Evolutionary conservation across 2,329 filamentous ascomycete genomes (phyloP).

Genomic region (Pseudocercospora pini-densiflorae): DNA sequence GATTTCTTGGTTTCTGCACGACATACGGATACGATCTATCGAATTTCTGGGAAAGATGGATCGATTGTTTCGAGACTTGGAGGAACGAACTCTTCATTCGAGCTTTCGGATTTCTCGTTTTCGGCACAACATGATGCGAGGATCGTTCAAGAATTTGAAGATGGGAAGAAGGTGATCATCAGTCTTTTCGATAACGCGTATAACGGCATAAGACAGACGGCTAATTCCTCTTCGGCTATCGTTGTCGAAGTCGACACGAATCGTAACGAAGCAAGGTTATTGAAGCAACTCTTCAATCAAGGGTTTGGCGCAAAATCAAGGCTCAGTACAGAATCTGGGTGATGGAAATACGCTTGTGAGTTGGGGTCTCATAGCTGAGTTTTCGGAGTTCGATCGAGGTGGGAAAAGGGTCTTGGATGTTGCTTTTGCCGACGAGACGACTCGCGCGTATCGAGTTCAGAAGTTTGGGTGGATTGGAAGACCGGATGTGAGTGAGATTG

Average conservation of each 20-base stretch:
- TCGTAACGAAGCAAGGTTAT: background rate
- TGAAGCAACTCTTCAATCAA: background rate
- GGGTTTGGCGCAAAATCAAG: constrained; percentile 28
- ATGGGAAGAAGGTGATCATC: background rate
- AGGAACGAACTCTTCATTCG: constrained; percentile 18
- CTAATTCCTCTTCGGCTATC: constrained; percentile 8
- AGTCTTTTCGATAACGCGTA: constrained; percentile 7
- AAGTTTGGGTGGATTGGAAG: constrained; percentile 8
- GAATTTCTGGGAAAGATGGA: constrained; percentile 42
- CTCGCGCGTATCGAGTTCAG: constrained; percentile 4
- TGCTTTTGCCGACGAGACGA: constrained; percentile 37
- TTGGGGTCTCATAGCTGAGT: constrained; percentile 21
- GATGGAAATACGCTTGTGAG: constrained; percentile 39
- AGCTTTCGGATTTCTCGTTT: constrained; percentile 14
- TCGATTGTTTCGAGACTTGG: constrained; percentile 45
- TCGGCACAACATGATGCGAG: constrained; percentile 8
- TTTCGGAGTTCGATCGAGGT: constrained; percentile 12
- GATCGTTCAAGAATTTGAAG: background rate
- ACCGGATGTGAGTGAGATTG: background rate
- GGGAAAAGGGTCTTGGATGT: constrained; percentile 35
- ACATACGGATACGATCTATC: constrained; percentile 45
- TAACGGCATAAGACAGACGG: background rate
- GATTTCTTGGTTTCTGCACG: constrained; percentile 47
- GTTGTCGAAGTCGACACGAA: background rate
- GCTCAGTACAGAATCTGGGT: constrained; percentile 42